phyloP scores from a whole-genome alignment of 2,329 filamentous ascomycete genomes.

The Penicillium palitans region DNA sequence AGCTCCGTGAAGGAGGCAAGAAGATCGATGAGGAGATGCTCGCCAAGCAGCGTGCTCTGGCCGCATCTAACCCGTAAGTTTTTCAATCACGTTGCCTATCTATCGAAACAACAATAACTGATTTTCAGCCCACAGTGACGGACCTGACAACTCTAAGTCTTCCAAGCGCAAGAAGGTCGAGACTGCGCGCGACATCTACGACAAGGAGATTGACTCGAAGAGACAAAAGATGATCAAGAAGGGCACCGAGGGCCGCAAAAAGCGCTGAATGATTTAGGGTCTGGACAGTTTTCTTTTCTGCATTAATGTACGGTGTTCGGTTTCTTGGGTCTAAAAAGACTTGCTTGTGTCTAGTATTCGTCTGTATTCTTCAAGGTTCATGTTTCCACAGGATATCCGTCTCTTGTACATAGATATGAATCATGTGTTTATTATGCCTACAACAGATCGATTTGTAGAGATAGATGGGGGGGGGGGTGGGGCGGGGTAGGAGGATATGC shows the following conservation, averaged over 20 bases:
- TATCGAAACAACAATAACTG: slow-evolving; percentile 42
- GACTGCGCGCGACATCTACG: slow-evolving; percentile 52
- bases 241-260: slow-evolving; percentile 42
- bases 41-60: slow-evolving; percentile 81
- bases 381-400: slow-evolving; percentile 8
- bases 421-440: slow-evolving; percentile 11
- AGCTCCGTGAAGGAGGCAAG: slow-evolving; percentile 79
- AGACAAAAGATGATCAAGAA: slow-evolving; percentile 48
- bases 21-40: slow-evolving; percentile 70
- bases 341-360: slow-evolving; percentile 9
- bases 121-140: slow-evolving; percentile 44
- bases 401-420: slow-evolving; percentile 30
- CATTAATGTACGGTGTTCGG: slow-evolving; percentile 18
- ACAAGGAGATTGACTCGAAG: slow-evolving; percentile 45
- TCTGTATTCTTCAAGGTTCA: slow-evolving; percentile 14
- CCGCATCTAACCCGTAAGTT: slow-evolving; percentile 83
- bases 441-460: not conserved
- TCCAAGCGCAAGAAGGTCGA: slow-evolving; percentile 71
- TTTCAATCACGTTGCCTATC: slow-evolving; percentile 15
- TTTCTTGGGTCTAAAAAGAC: slow-evolving; percentile 9
- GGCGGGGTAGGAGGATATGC: too few species aligned
- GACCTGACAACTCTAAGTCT: slow-evolving; percentile 61
- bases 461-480: not conserved
- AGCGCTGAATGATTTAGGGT: slow-evolving; percentile 13
- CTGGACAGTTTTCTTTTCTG: slow-evolving; percentile 11